Conservation (phyloP, 2,329 filamentous ascomycete species). For the Torrubiellomyces zombiae region DNA sequence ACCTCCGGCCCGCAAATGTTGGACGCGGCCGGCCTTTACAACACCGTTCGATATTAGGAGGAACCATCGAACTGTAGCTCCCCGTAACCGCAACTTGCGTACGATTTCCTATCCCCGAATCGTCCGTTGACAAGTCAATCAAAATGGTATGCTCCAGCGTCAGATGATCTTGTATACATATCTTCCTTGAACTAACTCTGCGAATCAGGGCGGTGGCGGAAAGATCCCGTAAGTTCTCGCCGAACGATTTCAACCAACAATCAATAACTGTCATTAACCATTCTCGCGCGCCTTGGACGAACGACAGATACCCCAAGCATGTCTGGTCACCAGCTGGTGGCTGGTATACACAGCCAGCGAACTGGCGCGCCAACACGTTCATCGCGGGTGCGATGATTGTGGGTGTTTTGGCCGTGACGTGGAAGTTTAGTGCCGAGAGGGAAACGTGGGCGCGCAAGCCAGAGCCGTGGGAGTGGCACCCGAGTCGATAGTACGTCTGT, state of each 20-base stretch:
- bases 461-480: constrained; percentile 61
- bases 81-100: constrained; percentile 7
- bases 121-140: constrained; percentile 20
- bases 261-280: constrained; percentile 1
- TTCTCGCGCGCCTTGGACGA: constrained; percentile 1
- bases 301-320: constrained; percentile 78
- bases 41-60: no score
- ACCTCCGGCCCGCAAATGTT: constrained; percentile 3
- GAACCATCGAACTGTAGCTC: no score
- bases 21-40: no score
- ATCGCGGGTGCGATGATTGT: constrained; percentile 53
- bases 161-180: no score
- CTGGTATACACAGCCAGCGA: constrained; percentile 88
- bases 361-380: constrained; percentile 88
- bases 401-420: constrained; percentile 51
- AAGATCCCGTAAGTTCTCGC: constrained; percentile 34
- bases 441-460: constrained; percentile 63
- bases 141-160: constrained; percentile 51
- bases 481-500: constrained; percentile 68
- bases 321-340: constrained; percentile 97
- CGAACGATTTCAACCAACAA: constrained; percentile 4
- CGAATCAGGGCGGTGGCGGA: constrained; percentile 62
- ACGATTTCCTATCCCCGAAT: no score
- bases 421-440: constrained; percentile 56
- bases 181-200: constrained; percentile 17